These are phyloP conservation scores for Cercophora scortea DNA, from an alignment of 495 filamentous ascomycete species.

Conservation along the genomic window DNA sequence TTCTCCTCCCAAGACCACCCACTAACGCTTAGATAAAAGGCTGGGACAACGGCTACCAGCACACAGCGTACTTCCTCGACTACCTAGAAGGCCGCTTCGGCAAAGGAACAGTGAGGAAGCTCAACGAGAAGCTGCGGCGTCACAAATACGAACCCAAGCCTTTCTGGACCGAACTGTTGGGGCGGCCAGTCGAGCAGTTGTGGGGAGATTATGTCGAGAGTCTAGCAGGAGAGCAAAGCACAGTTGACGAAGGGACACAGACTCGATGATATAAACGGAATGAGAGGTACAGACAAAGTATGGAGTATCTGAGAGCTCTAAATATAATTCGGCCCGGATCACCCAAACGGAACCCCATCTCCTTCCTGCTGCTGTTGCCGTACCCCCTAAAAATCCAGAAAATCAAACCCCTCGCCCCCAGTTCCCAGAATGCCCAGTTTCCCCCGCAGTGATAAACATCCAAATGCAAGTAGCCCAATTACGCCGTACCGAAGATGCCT, in stretches of 20 bases:
- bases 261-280: neutral
- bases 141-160: slow-evolving; percentile 47
- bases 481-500: neutral
- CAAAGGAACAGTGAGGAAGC: slow-evolving; percentile 55
- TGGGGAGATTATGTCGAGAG: slow-evolving; percentile 60
- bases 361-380: too few species aligned
- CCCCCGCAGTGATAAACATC: neutral
- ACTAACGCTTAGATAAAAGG: slow-evolving; percentile 12
- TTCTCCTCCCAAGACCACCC: too few species aligned
- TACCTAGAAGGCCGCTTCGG: slow-evolving; percentile 62
- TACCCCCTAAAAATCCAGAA: neutral
- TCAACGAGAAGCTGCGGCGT: slow-evolving; percentile 64
- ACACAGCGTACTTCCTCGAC: slow-evolving; percentile 86
- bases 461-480: neutral
- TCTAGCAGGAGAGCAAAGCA: neutral
- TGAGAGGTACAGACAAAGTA: neutral
- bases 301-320: too few species aligned
- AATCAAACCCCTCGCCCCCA: neutral
- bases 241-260: slow-evolving; percentile 3
- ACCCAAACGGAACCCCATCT: too few species aligned
- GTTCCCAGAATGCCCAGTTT: neutral
- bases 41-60: slow-evolving; percentile 92
- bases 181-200: slow-evolving; percentile 53
- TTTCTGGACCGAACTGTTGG: slow-evolving; percentile 70
- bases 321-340: too few species aligned